Base-by-base conservation (phyloP, 257 asterid genomes). In the Marsdenia floribunda region DNA sequence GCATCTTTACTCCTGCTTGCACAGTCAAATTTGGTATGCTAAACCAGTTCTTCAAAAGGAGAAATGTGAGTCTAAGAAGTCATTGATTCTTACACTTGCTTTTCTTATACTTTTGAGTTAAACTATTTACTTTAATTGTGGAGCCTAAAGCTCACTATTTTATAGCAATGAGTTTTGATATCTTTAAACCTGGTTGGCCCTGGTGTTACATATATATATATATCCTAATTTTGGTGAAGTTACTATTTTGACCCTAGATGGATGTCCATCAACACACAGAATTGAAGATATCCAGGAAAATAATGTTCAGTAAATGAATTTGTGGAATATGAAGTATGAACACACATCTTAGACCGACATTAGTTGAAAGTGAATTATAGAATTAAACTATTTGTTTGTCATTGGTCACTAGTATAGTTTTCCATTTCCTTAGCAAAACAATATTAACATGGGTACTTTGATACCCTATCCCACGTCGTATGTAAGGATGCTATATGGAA, bases 1-100 rank as follows among this genome's bases (percentile, higher is more conserved):
- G 98, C 86, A 88, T 95, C 83, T 95, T 87, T 76, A 92, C 98
- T 58, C 98, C 96, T 77, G 78, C 98, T 22, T 95, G 99, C 90
- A 85, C 83, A 14, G 88, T 88, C 81, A 90, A 83, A 71, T 81
- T 73, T 76, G 80, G 87, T 68, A 70, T 80, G 69, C 71, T 81
- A 49, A 88, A 80, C 76, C 87, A 69, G 70, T 70, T 80, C 3
- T 65, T 82, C 84, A 89, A 78, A 83, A 79, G 84, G 81, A 86
- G 81, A 70, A 77, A 74, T 18, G 99, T 91, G 84, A 78, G 91
- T 83, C 71, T 53, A 19, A 2, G 42, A 38, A 65, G 26, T 37
- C 22, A 35, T 63, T 33, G 22, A 63, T 33, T 63, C 21, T 63
- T 63, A 50, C 29, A 33, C 22, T 6, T 63, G 2, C 5, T 35